Evolutionary conservation across 371 early-diverging fungal genomes (phyloP).

Genomic region (Neoconidiobolus thromboides): DNA sequence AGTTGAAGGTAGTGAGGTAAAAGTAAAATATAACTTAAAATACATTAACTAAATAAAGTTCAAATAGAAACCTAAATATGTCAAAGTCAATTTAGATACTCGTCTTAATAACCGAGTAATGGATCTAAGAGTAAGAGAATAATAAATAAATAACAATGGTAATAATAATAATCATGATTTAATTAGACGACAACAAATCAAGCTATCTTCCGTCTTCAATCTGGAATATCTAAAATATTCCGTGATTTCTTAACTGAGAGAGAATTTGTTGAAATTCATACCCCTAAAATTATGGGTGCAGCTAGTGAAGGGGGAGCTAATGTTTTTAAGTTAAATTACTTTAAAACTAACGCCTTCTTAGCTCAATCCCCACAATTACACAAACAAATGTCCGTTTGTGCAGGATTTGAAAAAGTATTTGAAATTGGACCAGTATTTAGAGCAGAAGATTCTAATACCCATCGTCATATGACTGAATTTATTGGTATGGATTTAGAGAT

Average conservation of each 20-base stretch:
- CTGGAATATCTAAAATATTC: constrained; percentile 86
- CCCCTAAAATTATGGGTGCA: constrained; percentile 94
- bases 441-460: constrained; percentile 97
- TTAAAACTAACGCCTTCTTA: constrained; percentile 84
- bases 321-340: constrained; percentile 95
- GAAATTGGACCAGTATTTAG: constrained; percentile 99
- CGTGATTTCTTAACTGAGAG: constrained; percentile 74
- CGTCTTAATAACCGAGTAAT: constrained; percentile 93
- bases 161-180: not conserved
- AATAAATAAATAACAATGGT: constrained; percentile 2
- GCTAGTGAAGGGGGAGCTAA: constrained; percentile 99
- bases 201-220: constrained; percentile 95
- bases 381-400: constrained; percentile 98
- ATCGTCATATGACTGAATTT: constrained; percentile 99
- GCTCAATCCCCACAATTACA: constrained; percentile 99
- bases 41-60: constrained; percentile 8
- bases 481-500: constrained; percentile 99
- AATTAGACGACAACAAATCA: constrained; percentile 81
- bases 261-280: constrained; percentile 95
- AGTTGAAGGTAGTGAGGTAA: no score
- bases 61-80: constrained; percentile 23
- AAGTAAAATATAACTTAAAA: constrained; percentile 4
- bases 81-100: constrained; percentile 78
- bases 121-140: constrained; percentile 66
- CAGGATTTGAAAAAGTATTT: constrained; percentile 96